A percentile compares a stretch with the other conserved stretches of the same genome.
These are phyloP conservation scores for Tetratostichococcus sp. DNA, from an alignment of 139 green algal genomes.

Conservation along the genomic window DNA sequence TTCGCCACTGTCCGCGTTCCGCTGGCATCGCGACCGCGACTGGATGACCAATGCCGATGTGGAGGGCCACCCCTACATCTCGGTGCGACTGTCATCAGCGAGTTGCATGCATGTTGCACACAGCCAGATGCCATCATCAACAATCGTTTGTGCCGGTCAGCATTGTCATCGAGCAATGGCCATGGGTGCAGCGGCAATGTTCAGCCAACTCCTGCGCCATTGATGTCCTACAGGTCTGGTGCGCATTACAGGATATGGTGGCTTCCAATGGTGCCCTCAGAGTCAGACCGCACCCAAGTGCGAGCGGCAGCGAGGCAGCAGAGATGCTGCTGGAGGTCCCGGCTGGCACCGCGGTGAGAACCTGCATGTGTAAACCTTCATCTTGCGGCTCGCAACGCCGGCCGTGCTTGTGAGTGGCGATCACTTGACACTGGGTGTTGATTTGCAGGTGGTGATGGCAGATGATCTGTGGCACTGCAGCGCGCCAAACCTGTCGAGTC, in stretches of 20 bases:
- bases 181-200: too few relatives aligned
- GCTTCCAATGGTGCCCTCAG: background rate
- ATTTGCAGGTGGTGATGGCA: slow-evolving; percentile 17
- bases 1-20: slow-evolving; percentile 8
- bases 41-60: slow-evolving; percentile 12
- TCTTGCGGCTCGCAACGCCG: too few relatives aligned
- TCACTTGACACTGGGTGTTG: too few relatives aligned
- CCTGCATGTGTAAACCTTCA: background rate
- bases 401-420: too few relatives aligned
- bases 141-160: too few relatives aligned
- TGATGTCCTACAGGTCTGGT: background rate
- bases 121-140: too few relatives aligned
- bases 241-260: background rate
- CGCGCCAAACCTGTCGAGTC: slow-evolving; percentile 18
- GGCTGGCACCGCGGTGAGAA: slow-evolving; percentile 17
- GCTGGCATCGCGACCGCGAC: slow-evolving; percentile 33
- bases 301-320: too few relatives aligned
- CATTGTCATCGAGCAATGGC: too few relatives aligned
- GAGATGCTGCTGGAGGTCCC: slow-evolving; percentile 7
- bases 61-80: slow-evolving; percentile 11
- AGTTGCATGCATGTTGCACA: too few relatives aligned
- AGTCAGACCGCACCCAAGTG: too few relatives aligned
- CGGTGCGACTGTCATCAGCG: slow-evolving; percentile 31
- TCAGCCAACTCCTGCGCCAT: slow-evolving; percentile 9
- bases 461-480: slow-evolving; percentile 28